Conservation (phyloP, 768 basidiomycete genomes). For the Suillus occidentalis region DNA sequence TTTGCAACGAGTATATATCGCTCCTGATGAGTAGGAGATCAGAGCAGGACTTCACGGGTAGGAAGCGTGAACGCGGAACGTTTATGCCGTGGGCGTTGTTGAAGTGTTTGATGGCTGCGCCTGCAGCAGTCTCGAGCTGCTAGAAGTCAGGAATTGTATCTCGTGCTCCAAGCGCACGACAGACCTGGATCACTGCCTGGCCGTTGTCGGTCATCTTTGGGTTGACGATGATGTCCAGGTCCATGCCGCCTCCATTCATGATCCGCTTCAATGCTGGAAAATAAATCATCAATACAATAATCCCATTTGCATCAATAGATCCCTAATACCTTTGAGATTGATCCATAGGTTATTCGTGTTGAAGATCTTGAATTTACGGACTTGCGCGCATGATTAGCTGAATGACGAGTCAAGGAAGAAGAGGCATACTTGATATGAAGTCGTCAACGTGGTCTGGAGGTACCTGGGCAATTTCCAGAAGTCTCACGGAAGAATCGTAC, state of each 20-base stretch:
- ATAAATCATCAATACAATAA: neutral
- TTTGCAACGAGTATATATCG: slow-evolving; percentile 87
- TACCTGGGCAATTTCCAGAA: slow-evolving; percentile 94
- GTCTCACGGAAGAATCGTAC: slow-evolving; percentile 83
- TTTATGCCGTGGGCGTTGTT: slow-evolving; percentile 90
- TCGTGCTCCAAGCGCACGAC: slow-evolving; percentile 3
- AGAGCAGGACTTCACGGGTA: slow-evolving; percentile 88
- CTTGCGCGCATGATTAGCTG: slow-evolving; percentile 30
- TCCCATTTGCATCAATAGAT: neutral
- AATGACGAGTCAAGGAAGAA: neutral
- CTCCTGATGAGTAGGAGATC: slow-evolving; percentile 88
- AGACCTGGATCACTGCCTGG: slow-evolving; percentile 76
- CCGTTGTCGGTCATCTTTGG: slow-evolving; percentile 86
- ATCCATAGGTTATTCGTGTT: slow-evolving; percentile 86
- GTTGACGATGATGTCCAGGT: slow-evolving; percentile 95
- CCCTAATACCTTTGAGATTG: slow-evolving; percentile 63
- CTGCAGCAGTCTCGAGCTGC: slow-evolving; percentile 86
- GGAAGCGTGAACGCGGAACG: slow-evolving; percentile 91
- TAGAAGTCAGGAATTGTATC: slow-evolving; percentile 10
- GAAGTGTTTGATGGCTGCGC: slow-evolving; percentile 94
- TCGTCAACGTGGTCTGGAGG: slow-evolving; percentile 92
- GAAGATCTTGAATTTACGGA: slow-evolving; percentile 93
- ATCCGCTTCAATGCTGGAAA: slow-evolving; percentile 79
- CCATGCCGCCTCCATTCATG: slow-evolving; percentile 84
- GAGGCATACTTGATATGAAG: slow-evolving; percentile 69